phyloP scores from a whole-genome alignment of 441 rosid species.

The Jatropha multifida region DNA sequence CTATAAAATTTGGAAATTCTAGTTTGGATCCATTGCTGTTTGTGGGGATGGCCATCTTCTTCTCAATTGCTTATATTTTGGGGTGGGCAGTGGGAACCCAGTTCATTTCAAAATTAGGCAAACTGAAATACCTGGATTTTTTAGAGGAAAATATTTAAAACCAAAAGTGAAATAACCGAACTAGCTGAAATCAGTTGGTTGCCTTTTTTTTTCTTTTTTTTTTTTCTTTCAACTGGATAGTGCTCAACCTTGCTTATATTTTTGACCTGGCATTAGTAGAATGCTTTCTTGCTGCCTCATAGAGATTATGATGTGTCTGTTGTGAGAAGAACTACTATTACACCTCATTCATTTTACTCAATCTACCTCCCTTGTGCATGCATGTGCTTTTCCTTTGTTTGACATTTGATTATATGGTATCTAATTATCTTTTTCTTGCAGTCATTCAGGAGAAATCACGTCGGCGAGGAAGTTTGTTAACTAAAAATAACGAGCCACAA shows the following conservation, averaged over 20 bases:
- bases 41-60: no score
- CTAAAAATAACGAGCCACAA: constrained; percentile 31
- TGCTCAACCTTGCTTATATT: not conserved
- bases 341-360: not conserved
- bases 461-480: constrained; percentile 23
- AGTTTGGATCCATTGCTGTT: no score
- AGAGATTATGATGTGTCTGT: not conserved
- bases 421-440: constrained; percentile 23
- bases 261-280: not conserved
- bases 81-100: no score
- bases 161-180: no score
- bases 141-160: no score
- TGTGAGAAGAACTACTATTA: not conserved
- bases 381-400: not conserved
- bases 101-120: no score
- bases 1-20: no score
- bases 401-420: constrained; percentile 3
- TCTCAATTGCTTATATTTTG: no score
- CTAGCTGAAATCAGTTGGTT: no score
- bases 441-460: constrained; percentile 48
- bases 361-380: not conserved
- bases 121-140: no score
- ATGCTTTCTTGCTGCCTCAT: not conserved
- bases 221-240: no score
- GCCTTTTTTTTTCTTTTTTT: no score